Evolutionary conservation across 2,329 filamentous ascomycete species (phyloP).

Genomic region (Simplicillium aogashimaense): DNA sequence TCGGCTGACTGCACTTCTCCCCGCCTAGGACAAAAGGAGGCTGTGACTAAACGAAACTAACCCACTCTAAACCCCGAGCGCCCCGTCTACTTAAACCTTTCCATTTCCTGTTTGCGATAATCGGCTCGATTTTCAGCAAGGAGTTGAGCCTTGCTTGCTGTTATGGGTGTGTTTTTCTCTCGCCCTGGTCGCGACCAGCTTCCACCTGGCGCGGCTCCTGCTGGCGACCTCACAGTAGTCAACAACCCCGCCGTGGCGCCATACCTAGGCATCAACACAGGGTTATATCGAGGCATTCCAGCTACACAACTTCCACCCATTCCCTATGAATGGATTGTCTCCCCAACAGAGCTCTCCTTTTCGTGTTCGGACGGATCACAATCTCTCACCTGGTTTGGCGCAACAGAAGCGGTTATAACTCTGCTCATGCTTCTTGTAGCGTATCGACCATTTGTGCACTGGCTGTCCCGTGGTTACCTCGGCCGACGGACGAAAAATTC

Average conservation of each 20-base stretch:
- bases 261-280: constrained; percentile 12
- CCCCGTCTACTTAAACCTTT: too few species aligned
- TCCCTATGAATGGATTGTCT: too few species aligned
- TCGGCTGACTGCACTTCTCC: too few species aligned
- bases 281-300: constrained; percentile 7
- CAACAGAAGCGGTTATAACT: constrained; percentile 11
- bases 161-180: background rate
- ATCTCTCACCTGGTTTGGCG: constrained; percentile 11
- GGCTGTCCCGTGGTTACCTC: constrained; percentile 7
- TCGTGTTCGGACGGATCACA: constrained; percentile 9
- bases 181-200: background rate
- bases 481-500: constrained; percentile 9
- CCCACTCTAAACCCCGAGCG: too few species aligned
- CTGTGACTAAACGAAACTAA: too few species aligned
- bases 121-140: too few species aligned
- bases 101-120: too few species aligned
- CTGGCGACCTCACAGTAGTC: constrained; percentile 1
- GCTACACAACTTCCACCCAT: background rate
- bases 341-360: background rate
- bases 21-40: too few species aligned
- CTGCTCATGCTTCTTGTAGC: constrained; percentile 7
- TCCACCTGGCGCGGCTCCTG: background rate
- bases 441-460: constrained; percentile 11
- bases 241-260: constrained; percentile 10
- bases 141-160: too few species aligned